Evolutionary conservation across 306 rosid species (phyloP).

Genomic region (Psophocarpus tetragonolobus): DNA sequence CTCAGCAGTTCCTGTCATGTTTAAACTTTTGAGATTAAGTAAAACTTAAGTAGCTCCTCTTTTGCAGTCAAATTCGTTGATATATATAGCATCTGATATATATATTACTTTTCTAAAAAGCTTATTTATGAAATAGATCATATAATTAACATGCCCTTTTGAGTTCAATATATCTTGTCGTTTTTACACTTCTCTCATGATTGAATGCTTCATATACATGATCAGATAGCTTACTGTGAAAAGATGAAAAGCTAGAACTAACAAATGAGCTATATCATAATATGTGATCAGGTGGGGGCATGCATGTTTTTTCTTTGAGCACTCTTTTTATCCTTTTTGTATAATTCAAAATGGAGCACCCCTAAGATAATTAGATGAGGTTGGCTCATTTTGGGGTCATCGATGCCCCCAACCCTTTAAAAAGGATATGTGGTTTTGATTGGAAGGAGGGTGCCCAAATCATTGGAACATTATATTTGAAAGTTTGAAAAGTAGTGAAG

Average conservation of each 20-base stretch:
- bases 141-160: conserved; percentile 33
- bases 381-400: conserved; percentile 47
- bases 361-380: conserved; percentile 47
- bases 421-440: conserved; percentile 43
- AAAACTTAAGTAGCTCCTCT: conserved; percentile 20
- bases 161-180: conserved; percentile 36
- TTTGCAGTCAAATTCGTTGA: conserved; percentile 41
- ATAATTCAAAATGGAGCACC: conserved; percentile 42
- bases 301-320: conserved; percentile 42
- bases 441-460: conserved; percentile 56
- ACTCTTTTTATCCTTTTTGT: conserved; percentile 29
- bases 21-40: conserved; percentile 27
- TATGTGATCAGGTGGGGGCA: conserved; percentile 52
- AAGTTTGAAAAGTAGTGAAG: conserved; percentile 39
- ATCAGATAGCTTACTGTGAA: conserved; percentile 38
- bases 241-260: conserved; percentile 50
- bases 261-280: conserved; percentile 40
- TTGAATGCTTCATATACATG: conserved; percentile 40
- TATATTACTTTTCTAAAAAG: conserved; percentile 35
- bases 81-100: conserved; percentile 21
- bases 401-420: conserved; percentile 40
- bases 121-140: conserved; percentile 26
- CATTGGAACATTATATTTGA: conserved; percentile 69
- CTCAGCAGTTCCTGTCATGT: conserved; percentile 16
- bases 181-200: conserved; percentile 43